phyloP scores from a whole-genome alignment of 768 basidiomycete genomes.

The Goffeauzyma gilvescens region DNA sequence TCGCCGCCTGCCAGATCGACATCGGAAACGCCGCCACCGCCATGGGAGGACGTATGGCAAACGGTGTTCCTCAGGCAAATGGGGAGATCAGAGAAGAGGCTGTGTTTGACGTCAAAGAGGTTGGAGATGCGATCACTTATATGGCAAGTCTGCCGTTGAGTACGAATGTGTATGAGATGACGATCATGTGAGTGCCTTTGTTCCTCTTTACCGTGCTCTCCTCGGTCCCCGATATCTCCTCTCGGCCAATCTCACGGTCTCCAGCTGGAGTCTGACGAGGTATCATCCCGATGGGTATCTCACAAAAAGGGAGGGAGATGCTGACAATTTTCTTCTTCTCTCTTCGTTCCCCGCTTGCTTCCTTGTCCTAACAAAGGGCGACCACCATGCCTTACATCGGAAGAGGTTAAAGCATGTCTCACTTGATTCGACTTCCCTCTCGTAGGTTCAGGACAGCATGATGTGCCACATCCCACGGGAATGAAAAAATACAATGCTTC shows the following conservation, averaged over 20 bases:
- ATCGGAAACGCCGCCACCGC: conserved; percentile 60
- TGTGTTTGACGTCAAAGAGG: conserved; percentile 51
- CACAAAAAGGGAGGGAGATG: neutral
- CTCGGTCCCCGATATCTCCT: no score
- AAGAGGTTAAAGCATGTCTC: conserved; percentile 14
- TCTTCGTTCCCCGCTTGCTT: neutral
- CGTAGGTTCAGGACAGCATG: no score
- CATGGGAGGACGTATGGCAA: conserved; percentile 38
- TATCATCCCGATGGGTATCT: conserved; percentile 2
- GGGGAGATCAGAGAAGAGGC: conserved; percentile 43
- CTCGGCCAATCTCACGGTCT: no score
- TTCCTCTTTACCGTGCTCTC: no score
- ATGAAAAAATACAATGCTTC: no score
- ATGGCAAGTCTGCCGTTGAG: conserved; percentile 50
- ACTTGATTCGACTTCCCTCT: no score
- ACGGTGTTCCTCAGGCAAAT: conserved; percentile 50
- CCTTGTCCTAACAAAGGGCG: conserved; percentile 12
- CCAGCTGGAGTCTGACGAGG: neutral
- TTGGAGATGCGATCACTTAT: conserved; percentile 52
- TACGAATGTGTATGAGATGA: conserved; percentile 51
- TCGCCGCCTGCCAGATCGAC: conserved; percentile 64
- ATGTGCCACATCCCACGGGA: no score
- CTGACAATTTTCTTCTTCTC: neutral
- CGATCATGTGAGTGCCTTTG: conserved; percentile 53
- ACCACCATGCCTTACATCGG: conserved; percentile 29